A percentile compares a stretch with the other conserved stretches of the same genome.
These are phyloP conservation scores for Trichosporon sp. DNA, from an alignment of 1,284 basidiomycete species.

Conservation along the genomic window DNA sequence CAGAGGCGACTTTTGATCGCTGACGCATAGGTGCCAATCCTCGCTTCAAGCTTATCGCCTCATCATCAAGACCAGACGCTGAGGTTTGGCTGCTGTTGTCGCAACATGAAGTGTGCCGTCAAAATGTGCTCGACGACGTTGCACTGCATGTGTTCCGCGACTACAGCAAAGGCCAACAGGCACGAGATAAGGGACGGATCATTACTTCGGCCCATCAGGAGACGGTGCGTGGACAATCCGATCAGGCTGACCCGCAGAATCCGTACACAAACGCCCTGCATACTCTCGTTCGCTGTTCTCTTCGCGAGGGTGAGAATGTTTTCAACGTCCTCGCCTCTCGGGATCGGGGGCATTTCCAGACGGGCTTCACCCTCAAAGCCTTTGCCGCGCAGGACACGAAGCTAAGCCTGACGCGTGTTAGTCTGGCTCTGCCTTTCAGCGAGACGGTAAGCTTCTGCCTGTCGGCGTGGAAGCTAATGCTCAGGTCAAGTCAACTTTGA, in stretches of 20 bases:
- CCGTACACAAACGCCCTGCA: constrained; percentile 71
- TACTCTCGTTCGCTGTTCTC: constrained; percentile 52
- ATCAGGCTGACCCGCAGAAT: constrained; percentile 10
- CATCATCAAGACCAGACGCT: constrained; percentile 8
- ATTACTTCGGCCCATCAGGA: constrained; percentile 11
- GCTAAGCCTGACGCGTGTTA: constrained; percentile 29
- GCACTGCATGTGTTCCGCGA: constrained; percentile 57
- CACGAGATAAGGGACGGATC: background rate
- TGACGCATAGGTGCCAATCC: constrained; percentile 18
- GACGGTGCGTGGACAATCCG: background rate
- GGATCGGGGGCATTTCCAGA: constrained; percentile 34
- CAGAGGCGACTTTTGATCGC: background rate
- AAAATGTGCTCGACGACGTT: constrained; percentile 60
- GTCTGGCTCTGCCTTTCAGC: constrained; percentile 30
- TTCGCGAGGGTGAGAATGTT: constrained; percentile 22
- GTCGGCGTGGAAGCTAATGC: constrained; percentile 10
- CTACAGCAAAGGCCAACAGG: constrained; percentile 8
- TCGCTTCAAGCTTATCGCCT: constrained; percentile 24
- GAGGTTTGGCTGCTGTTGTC: constrained; percentile 74
- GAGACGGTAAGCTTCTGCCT: no score
- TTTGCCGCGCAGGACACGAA: constrained; percentile 24
- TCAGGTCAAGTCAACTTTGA: constrained; percentile 61
- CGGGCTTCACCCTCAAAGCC: constrained; percentile 40
- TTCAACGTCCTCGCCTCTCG: constrained; percentile 32
- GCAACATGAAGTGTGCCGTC: constrained; percentile 63